Base-by-base conservation (phyloP, 2,329 filamentous ascomycete species). In the Talaromyces sp. region DNA sequence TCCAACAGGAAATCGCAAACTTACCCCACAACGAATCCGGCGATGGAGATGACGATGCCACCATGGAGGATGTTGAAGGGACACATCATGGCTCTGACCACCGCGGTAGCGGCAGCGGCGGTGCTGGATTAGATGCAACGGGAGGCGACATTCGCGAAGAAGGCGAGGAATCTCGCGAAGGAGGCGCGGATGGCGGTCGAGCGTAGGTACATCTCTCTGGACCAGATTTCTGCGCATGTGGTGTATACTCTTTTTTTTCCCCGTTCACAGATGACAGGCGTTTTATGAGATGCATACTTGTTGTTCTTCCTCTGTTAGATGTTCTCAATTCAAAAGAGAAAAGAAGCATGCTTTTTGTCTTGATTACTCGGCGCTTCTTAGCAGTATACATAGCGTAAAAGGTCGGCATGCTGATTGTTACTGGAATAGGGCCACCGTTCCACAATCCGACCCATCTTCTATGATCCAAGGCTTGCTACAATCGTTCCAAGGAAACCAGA, bases 111-210 rank as follows among this genome's bases (percentile, higher is more conserved):
- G 88, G 86, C 66, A 88, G 86, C 67, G 92, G 92, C 62, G 92
- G 92, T 65, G 92, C 92, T 62, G 92, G 92, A 35, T 80, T 90
- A 59, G 92, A 84, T 75, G 92, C 92, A 57, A 96, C 92, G 2
- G 93, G 93, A 60, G 93, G 92, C 65, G 93, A 99, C 73, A 80
- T 96, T 67, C 86, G 92, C 76, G 88, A 95, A 75, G 94, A 97
- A 76, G 94, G 94, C 61, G 87, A 91, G 75, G 87, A 86, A 67
- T 86, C 93, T 65, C 85, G 95, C 79, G 92, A 96, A 77, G 94
- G 93, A 62, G 94, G 95, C 73, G 91, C 91, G 68, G 94, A 97
- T 78, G 94, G 95, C 72, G 95, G 91, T 79, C 87, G 94, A 97
- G 94, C 93, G 94, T 99, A 97, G 93, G 95, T 99, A 77, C 73